Evolutionary conservation across 139 green algal genomes (phyloP), one percentile per base, ranked within the genome.

Genomic region (Raphidocelis subcapitata): DNA sequence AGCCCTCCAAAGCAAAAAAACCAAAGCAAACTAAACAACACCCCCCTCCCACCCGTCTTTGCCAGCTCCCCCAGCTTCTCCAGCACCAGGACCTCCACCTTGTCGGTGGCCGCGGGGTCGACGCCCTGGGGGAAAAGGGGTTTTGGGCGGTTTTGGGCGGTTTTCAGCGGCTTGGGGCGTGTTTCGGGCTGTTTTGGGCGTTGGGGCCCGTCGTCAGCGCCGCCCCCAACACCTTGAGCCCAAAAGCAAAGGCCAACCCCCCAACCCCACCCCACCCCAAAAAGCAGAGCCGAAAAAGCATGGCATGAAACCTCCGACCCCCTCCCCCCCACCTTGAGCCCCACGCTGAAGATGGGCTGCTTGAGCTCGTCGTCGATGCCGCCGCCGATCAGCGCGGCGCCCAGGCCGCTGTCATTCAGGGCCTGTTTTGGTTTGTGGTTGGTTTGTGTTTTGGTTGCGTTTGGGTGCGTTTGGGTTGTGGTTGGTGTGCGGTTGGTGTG

Each of bases 281-380:
- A 15, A 32, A n/a, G 51, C 51, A 59, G 54, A 2, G 1, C 29
- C 20, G 54, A 24, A 18, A 31, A n/a, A n/a, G n/a, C n/a, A n/a
- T n/a, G n/a, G n/a, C n/a, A n/a, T n/a, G n/a, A n/a, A n/a, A n/a
- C n/a, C n/a, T n/a, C n/a, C n/a, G n/a, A n/a, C n/a, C n/a, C n/a
- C n/a, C n/a, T n/a, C n/a, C n/a, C 23, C 8, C 44, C 4, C 46
- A 76, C 69, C 71, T 97, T 95, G 28, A 97, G 84, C 5, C 92
- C 91, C 55, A 98, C 57, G 33, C 80, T 87, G 86, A 96, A 97
- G 51, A 89, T 85, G 29, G 91, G 90, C 89, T 97, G 93, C 62
- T 88, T 85, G 37, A 99, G 90, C 77, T 98, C 94, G 75, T 95
- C 92, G 65, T 97, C 89, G 24, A 98, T 74, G n/a, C 95, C 95